Evolutionary conservation across 1,284 basidiomycete genomes (phyloP).

Genomic region (Xerocomus cyaneibrunnescens): DNA sequence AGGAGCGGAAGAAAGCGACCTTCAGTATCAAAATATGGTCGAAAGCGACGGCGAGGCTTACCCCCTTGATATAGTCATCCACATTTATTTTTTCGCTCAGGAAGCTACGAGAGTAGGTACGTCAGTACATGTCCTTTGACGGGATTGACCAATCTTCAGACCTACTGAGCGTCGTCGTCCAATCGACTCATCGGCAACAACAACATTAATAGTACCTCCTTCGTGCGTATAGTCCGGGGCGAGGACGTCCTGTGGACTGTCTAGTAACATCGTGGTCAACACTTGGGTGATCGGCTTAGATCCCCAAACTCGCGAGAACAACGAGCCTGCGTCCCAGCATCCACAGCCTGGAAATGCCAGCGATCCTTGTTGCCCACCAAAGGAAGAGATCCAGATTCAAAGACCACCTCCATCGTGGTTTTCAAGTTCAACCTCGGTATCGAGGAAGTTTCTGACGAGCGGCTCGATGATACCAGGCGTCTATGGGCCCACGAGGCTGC

Average conservation of each 20-base stretch:
- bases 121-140: background rate
- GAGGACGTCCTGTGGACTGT: background rate
- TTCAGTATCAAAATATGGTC: no score
- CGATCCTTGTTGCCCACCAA: constrained; percentile 83
- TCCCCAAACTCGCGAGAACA: no score
- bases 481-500: constrained; percentile 74
- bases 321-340: no score
- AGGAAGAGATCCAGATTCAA: constrained; percentile 71
- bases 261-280: background rate
- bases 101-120: background rate
- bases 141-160: background rate
- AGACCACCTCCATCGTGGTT: constrained; percentile 66
- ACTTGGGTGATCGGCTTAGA: no score
- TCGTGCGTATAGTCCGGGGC: background rate
- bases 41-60: background rate
- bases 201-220: background rate
- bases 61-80: background rate
- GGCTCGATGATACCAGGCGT: constrained; percentile 70
- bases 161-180: background rate
- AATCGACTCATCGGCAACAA: background rate
- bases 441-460: constrained; percentile 67
- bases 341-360: constrained; percentile 61
- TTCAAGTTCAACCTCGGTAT: constrained; percentile 77
- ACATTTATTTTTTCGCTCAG: background rate
- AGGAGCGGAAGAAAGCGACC: no score